phyloP scores from a whole-genome alignment of 2,329 filamentous ascomycete genomes.

The Curvularia lunata region DNA sequence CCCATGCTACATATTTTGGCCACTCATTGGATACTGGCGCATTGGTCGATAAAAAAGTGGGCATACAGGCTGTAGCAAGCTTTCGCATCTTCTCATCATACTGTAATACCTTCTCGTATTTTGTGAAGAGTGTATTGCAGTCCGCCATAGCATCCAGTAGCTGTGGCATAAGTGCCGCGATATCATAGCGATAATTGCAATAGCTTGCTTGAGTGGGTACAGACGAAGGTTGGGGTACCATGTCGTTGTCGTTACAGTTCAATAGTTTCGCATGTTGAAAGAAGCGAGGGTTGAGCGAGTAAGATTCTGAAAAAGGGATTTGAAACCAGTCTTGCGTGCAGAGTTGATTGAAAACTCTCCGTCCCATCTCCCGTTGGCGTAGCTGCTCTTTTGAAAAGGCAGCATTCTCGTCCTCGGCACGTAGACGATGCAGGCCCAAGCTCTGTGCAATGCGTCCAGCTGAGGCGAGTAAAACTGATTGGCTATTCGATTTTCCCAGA shows the following conservation, averaged over 20 bases:
- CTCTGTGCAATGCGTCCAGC: constrained; percentile 56
- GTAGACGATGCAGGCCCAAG: constrained; percentile 54
- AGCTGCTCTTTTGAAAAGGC: constrained; percentile 13
- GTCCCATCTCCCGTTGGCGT: constrained; percentile 40
- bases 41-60: constrained; percentile 42
- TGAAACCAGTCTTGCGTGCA: constrained; percentile 53
- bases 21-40: constrained; percentile 39
- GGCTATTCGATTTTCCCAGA: constrained; percentile 55
- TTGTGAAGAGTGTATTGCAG: constrained; percentile 49
- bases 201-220: constrained; percentile 46
- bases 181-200: constrained; percentile 45
- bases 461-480: constrained; percentile 54
- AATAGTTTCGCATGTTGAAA: constrained; percentile 36
- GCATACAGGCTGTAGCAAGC: constrained; percentile 44
- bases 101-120: constrained; percentile 51
- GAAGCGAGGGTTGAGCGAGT: constrained; percentile 43
- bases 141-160: constrained; percentile 45
- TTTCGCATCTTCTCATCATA: constrained; percentile 48
- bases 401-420: constrained; percentile 17
- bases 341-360: constrained; percentile 47
- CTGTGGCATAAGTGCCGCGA: constrained; percentile 48
- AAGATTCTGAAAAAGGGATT: constrained; percentile 51
- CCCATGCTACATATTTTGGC: constrained; percentile 50
- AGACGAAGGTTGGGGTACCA: constrained; percentile 10
- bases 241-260: constrained; percentile 46